Base-by-base conservation (phyloP, 768 basidiomycete species). In the Auriscalpium microsporum region DNA sequence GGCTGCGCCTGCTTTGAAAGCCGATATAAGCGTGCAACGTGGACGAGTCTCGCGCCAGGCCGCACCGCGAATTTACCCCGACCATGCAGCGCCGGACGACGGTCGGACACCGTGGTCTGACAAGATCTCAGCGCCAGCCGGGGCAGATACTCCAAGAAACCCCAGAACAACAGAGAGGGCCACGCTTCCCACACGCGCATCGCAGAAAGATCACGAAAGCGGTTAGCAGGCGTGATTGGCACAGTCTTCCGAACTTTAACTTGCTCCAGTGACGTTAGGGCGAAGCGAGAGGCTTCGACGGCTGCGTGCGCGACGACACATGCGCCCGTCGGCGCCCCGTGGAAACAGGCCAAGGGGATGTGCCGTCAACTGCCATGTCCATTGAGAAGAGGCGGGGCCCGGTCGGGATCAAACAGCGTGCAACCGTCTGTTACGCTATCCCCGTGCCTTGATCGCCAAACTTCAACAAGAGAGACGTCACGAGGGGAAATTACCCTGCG, bases 371-470 rank as follows among this genome's bases (percentile, higher is more conserved):
- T 28, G 37, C 21, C 10, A 8, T 49, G 45, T 48, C 50, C 45
- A 38, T 11, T 23, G 13, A 34, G 23, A 55, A 47, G 46, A 44
- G 21, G 51, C 45, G 42, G 34, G 38, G 35, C 47, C 50, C 47
- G n/a, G 19, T 9, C 36, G 16, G 37, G 50, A 51, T 42, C 44
- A 58, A 38, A 46, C 47, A 19, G n/a, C 21, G 33, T 45, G 19
- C 45, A 37, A 50, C 53, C 45, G 49, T 37, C 48, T 59, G 52
- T 28, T 56, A 23, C 21, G 14, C 52, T 37, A 45, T 52, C 8
- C 50, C 50, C 23, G 60, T 61, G 54, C 60, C 60, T 61, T 58
- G 49, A 59, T 59, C 58, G 55, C 48, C 54, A 45, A 37, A 52
- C 58, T 52, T 10, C 44, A 21, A 58, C 44, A 21, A 58, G 49